Evolutionary conservation across 495 filamentous ascomycete genomes (phyloP).

Genomic region (Podospora sp.): DNA sequence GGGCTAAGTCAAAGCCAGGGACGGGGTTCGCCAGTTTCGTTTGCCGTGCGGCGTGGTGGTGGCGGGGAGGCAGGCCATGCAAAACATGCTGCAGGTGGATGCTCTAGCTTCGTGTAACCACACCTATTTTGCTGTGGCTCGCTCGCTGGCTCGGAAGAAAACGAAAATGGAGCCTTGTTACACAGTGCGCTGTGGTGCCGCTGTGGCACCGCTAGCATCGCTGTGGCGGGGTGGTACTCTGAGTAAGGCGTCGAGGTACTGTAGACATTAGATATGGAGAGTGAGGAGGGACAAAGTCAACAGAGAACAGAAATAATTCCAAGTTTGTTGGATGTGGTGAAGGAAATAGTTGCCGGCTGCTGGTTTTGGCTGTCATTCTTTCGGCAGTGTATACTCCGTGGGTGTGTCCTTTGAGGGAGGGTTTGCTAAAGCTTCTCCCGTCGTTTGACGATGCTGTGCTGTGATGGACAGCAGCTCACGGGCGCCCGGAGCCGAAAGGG

Average conservation of each 20-base stretch:
- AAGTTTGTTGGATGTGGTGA: too few species aligned
- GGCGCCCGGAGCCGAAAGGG: neutral
- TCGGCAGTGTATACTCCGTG: too few species aligned
- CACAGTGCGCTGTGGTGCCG: neutral
- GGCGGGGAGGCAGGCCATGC: conserved; percentile 4
- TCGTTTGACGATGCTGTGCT: neutral
- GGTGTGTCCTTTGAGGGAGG: neutral
- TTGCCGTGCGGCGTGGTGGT: neutral
- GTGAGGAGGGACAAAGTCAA: too few species aligned
- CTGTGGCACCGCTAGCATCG: neutral
- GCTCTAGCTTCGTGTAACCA: conserved; percentile 23
- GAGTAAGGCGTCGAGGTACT: neutral
- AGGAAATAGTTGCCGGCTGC: too few species aligned
- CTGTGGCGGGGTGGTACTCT: neutral
- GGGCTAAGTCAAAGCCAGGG: neutral
- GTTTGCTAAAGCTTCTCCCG: neutral
- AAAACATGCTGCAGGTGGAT: conserved; percentile 14
- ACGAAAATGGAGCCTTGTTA: conserved; percentile 15
- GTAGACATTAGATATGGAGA: too few species aligned
- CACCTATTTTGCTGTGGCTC: neutral
- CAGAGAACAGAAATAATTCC: too few species aligned
- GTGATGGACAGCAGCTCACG: neutral
- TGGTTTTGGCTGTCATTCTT: too few species aligned
- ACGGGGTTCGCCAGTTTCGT: neutral
- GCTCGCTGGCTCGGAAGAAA: conserved; percentile 14